phyloP scores from a whole-genome alignment of 2,329 filamentous ascomycete species.

The Xylaria sp. region DNA sequence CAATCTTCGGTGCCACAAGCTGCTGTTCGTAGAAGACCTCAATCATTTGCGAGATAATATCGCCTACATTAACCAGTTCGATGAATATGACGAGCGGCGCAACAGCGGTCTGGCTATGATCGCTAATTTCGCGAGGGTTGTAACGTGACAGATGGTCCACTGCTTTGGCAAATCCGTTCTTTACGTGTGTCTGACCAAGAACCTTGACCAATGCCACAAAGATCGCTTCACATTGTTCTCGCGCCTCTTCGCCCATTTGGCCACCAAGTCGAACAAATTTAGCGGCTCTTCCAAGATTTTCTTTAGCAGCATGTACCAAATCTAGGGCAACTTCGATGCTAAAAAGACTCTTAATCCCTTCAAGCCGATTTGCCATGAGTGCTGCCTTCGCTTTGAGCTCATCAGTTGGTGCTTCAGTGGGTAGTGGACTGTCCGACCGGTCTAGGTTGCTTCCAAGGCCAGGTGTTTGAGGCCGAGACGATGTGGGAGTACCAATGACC shows the following conservation, averaged over 20 bases:
- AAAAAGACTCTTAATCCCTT: slow-evolving; percentile 93
- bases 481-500: slow-evolving; percentile 43
- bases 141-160: slow-evolving; percentile 90
- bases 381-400: slow-evolving; percentile 97
- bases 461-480: slow-evolving; percentile 59
- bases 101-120: slow-evolving; percentile 74
- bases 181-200: slow-evolving; percentile 85
- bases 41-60: slow-evolving; percentile 98
- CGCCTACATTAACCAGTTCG: slow-evolving; percentile 96
- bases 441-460: slow-evolving; percentile 47
- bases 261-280: slow-evolving; percentile 82
- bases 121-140: slow-evolving; percentile 81
- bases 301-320: slow-evolving; percentile 86
- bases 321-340: slow-evolving; percentile 94
- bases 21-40: slow-evolving; percentile 99
- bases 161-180: slow-evolving; percentile 90
- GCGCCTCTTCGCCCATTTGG: slow-evolving; percentile 79
- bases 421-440: slow-evolving; percentile 51
- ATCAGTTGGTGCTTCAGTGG: slow-evolving; percentile 76
- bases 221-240: slow-evolving; percentile 86
- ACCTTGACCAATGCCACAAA: slow-evolving; percentile 86
- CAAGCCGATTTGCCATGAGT: slow-evolving; percentile 91
- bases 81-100: slow-evolving; percentile 94
- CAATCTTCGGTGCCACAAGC: slow-evolving; percentile 79
- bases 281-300: slow-evolving; percentile 82